A percentile compares a stretch with the other conserved stretches of the same genome.
These are phyloP conservation scores for Dysphania ambrosioides DNA, from an alignment of 148 eudicot species.

Conservation along the genomic window DNA sequence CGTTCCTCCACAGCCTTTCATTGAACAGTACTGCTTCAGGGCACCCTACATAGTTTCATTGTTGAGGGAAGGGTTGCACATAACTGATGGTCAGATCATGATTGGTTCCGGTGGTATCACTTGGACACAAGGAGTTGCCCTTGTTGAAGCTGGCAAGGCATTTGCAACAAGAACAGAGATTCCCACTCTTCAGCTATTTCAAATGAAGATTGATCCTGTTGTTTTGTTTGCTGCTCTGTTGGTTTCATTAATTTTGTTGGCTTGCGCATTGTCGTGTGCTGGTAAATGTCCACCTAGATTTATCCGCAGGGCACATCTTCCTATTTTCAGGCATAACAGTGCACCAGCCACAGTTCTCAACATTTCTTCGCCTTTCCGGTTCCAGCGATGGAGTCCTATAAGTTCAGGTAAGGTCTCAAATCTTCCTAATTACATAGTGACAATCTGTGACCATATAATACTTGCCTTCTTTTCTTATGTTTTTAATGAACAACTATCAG, in stretches of 20 bases:
- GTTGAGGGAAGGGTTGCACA: constrained; percentile 87
- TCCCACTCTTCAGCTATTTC: constrained; percentile 49
- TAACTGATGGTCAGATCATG: constrained; percentile 61
- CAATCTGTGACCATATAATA: too few relatives aligned
- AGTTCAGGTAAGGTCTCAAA: constrained; percentile 51
- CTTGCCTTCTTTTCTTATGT: neutral
- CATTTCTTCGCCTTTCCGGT: constrained; percentile 61
- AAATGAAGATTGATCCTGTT: constrained; percentile 64
- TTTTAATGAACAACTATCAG: constrained; percentile 1
- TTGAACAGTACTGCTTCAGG: constrained; percentile 96
- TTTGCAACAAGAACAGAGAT: constrained; percentile 45
- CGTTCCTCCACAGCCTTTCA: constrained; percentile 89
- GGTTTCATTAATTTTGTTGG: constrained; percentile 47
- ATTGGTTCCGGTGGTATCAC: constrained; percentile 96
- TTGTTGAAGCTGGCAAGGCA: constrained; percentile 88
- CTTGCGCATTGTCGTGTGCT: constrained; percentile 55
- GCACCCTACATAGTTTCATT: constrained; percentile 79
- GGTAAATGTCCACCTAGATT: constrained; percentile 58
- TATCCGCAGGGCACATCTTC: constrained; percentile 55
- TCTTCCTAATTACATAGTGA: too few relatives aligned
- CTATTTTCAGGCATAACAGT: constrained; percentile 65
- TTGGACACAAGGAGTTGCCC: constrained; percentile 96
- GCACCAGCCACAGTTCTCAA: constrained; percentile 54
- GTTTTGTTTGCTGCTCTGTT: constrained; percentile 55
- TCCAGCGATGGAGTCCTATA: constrained; percentile 75